Conservation (phyloP, 495 filamentous ascomycete species). For the Daldinia concentrica region DNA sequence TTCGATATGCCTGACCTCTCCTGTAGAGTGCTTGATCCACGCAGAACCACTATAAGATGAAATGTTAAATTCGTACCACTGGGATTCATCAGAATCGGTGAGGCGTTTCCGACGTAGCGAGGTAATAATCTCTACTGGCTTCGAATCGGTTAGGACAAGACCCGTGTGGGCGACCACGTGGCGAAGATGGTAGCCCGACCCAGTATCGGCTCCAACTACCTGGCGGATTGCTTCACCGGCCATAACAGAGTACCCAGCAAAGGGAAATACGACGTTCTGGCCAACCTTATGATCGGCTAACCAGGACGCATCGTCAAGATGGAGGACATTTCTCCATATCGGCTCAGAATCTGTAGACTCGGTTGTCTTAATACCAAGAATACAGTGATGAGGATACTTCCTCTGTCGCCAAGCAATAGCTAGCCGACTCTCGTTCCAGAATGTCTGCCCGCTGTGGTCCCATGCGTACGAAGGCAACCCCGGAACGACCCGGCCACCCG, state of each 20-base stretch:
- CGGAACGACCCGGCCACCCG: conserved; percentile 42
- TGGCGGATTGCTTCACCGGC: conserved; percentile 57
- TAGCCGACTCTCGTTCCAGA: conserved; percentile 58
- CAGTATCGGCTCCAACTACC: conserved; percentile 30
- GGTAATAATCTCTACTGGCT: conserved; percentile 55
- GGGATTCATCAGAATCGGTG: conserved; percentile 48
- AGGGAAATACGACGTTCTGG: conserved; percentile 55
- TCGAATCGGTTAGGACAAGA: conserved; percentile 49
- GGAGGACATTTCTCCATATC: conserved; percentile 57
- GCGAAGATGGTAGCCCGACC: conserved; percentile 47
- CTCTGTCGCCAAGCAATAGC: conserved; percentile 53
- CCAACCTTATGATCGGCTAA: conserved; percentile 56
- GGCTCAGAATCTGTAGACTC: conserved; percentile 52
- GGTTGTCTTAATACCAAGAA: conserved; percentile 53
- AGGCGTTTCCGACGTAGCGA: conserved; percentile 47
- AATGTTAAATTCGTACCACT: conserved; percentile 59
- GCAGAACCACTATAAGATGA: conserved; percentile 46
- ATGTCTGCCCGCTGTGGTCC: conserved; percentile 45
- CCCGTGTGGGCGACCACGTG: conserved; percentile 49
- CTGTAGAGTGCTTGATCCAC: conserved; percentile 57
- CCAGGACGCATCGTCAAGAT: conserved; percentile 56
- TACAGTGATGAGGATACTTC: conserved; percentile 52
- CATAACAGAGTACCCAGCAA: conserved; percentile 57
- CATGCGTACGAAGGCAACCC: conserved; percentile 57
- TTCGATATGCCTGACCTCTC: conserved; percentile 46